Base-by-base conservation (phyloP, 176 grass and related monocot genomes). In the Oryza nivara region DNA sequence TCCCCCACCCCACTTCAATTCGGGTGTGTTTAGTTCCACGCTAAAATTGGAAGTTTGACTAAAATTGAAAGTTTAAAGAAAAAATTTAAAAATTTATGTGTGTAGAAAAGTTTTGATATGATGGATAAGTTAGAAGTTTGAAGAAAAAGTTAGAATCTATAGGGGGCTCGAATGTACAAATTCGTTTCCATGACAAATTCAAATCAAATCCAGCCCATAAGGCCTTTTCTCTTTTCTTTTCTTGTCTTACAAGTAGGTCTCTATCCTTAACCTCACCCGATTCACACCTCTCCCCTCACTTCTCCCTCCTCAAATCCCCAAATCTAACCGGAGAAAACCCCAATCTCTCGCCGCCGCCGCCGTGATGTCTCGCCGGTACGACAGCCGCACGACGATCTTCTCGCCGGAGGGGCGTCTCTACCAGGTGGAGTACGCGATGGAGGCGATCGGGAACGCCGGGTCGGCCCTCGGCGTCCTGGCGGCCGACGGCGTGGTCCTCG, bases 371-470 rank as follows among this genome's bases (percentile, higher is more conserved):
- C 94, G 94, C 79, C 91, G 94, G 35, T 97, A 97, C 72, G 94
- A 97, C 75, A 97, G 94, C 92, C 92, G 94, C 28, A 97, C 94
- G 19, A 94, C 94, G 79, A 97, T 97, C 85, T 97, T 97, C 94
- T 97, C 94, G 40, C 94, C 94, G 78, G 94, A 97, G 76, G 94
- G 94, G 10, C 89, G 94, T 4, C 85, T 97, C 5, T 97, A 97
- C 92, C 94, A 97, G 89, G 94, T 97, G 85, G 94, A 97, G 88
- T 97, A 97, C 82, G 94, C 94, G 67, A 97, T 97, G 94, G 94
- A 97, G 92, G 94, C 94, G 66, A 97, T 97, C 28, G 88, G 94
- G 22, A 97, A 97, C 81, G 94, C 94, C 22, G 94, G 94, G 19
- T 97, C 94, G 19, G 94, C 94, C 10, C 92, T 97, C 44, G 92